Evolutionary conservation across 352 stramenopile species (phyloP).

Genomic region (Phytophthora aleatoria): DNA sequence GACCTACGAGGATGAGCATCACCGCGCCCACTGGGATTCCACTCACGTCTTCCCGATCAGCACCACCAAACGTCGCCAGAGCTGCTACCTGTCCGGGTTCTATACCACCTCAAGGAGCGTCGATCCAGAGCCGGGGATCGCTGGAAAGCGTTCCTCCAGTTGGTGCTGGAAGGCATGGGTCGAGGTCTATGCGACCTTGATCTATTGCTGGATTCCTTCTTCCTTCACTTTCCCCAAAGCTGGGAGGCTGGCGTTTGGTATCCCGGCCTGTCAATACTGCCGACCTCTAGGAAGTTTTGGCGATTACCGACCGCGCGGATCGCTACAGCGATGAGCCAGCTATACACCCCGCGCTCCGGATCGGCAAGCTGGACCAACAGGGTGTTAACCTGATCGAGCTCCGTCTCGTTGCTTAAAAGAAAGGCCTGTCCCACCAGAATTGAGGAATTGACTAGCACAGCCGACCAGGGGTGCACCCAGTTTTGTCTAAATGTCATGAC

Average conservation of each 20-base stretch:
- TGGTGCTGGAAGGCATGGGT: not conserved
- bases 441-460: no score
- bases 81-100: not conserved
- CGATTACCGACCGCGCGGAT: not conserved
- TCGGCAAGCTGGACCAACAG: not conserved
- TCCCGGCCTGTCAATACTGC: not conserved
- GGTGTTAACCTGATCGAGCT: no score
- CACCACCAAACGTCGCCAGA: not conserved
- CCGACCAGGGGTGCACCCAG: no score
- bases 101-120: not conserved
- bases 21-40: not conserved
- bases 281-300: not conserved
- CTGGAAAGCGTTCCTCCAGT: not conserved
- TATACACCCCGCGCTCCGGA: not conserved
- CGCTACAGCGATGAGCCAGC: not conserved
- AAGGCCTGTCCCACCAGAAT: no score
- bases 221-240: not conserved
- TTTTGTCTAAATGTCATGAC: no score
- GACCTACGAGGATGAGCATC: no score
- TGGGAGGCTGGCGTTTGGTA: not conserved
- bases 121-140: not conserved
- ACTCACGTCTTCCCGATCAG: not conserved
- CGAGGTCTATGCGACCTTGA: not conserved
- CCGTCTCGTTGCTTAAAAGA: no score
- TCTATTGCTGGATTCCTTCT: conserved; percentile 1